Conservation (phyloP, 805 yeast genomes). For the Wickerhamia fluorescens region DNA sequence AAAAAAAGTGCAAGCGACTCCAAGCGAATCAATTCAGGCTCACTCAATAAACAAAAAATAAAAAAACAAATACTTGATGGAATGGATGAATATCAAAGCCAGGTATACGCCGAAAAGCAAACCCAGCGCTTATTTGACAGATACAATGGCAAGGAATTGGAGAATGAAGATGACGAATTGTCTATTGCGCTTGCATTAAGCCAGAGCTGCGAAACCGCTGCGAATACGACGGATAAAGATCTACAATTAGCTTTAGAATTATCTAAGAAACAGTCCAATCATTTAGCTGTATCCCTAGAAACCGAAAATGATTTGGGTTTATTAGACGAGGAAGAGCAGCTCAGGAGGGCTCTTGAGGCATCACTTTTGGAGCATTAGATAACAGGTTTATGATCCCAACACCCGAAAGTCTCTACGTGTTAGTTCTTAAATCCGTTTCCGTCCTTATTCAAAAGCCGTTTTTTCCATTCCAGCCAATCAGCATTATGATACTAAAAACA, state of each 20-base stretch:
- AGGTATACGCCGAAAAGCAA: slow-evolving; percentile 16
- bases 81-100: slow-evolving; percentile 30
- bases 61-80: slow-evolving; percentile 23
- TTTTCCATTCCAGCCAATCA: too few relatives aligned
- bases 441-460: too few relatives aligned
- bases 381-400: background rate
- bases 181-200: slow-evolving; percentile 29
- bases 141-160: slow-evolving; percentile 38
- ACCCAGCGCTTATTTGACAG: slow-evolving; percentile 28
- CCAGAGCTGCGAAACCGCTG: too few relatives aligned
- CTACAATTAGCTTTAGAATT: slow-evolving; percentile 17
- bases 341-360: slow-evolving; percentile 13
- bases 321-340: slow-evolving; percentile 14
- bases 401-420: too few relatives aligned
- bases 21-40: slow-evolving; percentile 12
- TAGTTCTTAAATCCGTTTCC: too few relatives aligned
- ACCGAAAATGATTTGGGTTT: too few relatives aligned
- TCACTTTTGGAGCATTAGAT: slow-evolving; percentile 13
- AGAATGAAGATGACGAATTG: slow-evolving; percentile 20
- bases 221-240: slow-evolving; percentile 29
- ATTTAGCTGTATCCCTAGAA: too few relatives aligned
- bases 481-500: too few relatives aligned
- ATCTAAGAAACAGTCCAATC: slow-evolving; percentile 8
- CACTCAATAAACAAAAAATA: slow-evolving; percentile 16
- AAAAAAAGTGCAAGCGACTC: slow-evolving; percentile 4